Percentiles rank a stretch among this genome's conserved stretches.
phyloP scores from a whole-genome alignment of 805 yeast genomes.

The Nakazawaea wickerhamii region DNA sequence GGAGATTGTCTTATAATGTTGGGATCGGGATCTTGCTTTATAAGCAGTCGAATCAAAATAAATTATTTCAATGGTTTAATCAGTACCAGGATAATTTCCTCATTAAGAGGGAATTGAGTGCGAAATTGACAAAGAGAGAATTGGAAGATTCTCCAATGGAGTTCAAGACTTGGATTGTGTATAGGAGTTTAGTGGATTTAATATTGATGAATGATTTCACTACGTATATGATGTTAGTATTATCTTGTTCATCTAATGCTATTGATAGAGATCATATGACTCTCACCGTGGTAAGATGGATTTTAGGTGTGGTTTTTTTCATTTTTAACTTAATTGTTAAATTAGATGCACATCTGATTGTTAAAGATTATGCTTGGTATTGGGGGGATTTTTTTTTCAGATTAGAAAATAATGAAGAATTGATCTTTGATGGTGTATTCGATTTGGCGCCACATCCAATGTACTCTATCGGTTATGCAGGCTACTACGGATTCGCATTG shows the following conservation, averaged over 20 bases:
- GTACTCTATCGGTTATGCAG: conserved; percentile 87
- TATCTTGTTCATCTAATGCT: conserved; percentile 33
- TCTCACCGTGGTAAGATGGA: conserved; percentile 45
- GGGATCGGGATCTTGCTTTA: conserved; percentile 73
- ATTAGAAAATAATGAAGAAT: conserved; percentile 55
- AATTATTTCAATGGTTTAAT: conserved; percentile 36
- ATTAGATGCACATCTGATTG: conserved; percentile 81
- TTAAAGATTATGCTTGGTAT: conserved; percentile 89
- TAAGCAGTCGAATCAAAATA: conserved; percentile 56
- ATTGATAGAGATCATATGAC: conserved; percentile 37
- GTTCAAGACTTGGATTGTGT: conserved; percentile 77
- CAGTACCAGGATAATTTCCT: conserved; percentile 33
- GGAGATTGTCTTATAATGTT: conserved; percentile 71
- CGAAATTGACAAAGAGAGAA: conserved; percentile 36
- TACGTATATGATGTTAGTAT: conserved; percentile 62
- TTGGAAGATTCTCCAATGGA: conserved; percentile 50
- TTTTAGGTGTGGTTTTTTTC: conserved; percentile 55
- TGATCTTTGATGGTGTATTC: conserved; percentile 84
- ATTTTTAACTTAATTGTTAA: conserved; percentile 81
- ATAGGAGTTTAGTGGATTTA: conserved; percentile 74
- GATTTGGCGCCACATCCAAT: conserved; percentile 90
- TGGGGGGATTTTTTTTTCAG: conserved; percentile 93
- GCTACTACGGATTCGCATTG: conserved; percentile 79
- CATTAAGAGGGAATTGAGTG: conserved; percentile 37
- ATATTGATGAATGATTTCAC: conserved; percentile 82